These are phyloP conservation scores for Eucalyptus globulus DNA, from an alignment of 345 rosid genomes.

Conservation along the genomic window DNA sequence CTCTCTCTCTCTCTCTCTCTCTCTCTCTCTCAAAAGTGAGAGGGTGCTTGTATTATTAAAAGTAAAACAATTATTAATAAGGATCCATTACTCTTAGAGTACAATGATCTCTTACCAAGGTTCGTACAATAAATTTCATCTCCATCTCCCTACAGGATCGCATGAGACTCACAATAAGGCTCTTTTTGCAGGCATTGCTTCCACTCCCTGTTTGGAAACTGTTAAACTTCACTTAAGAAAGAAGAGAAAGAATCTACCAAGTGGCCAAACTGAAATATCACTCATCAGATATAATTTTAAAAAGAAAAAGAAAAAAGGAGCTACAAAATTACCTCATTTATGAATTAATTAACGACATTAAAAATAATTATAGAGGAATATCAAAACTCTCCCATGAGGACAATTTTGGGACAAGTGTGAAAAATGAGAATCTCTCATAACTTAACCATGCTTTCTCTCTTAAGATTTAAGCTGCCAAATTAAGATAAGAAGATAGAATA, in stretches of 20 bases:
- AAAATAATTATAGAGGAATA: not conserved
- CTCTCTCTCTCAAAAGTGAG: not conserved
- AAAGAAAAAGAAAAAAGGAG: not conserved
- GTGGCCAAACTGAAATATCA: not conserved
- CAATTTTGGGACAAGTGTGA: not conserved
- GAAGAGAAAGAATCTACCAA: not conserved
- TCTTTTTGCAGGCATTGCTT: conserved; percentile 69
- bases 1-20: not conserved
- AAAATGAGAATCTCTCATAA: not conserved
- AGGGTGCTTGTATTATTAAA: not conserved
- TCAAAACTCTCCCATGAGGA: not conserved
- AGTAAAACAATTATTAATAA: not conserved
- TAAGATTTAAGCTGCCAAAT: not conserved
- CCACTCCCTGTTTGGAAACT: conserved; percentile 80
- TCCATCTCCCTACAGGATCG: conserved; percentile 82
- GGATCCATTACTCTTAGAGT: not conserved
- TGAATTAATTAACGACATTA: not conserved
- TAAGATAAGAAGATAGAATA: not conserved
- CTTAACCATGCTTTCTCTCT: not conserved
- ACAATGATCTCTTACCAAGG: conserved; percentile 37
- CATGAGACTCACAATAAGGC: conserved; percentile 70
- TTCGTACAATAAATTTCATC: conserved; percentile 82
- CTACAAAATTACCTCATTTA: not conserved
- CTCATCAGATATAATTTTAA: not conserved
- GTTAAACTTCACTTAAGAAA: conserved; percentile 11